These are phyloP conservation scores for Chimonanthus salicifolius DNA, from an alignment of 164 flowering plant species.

Conservation along the genomic window DNA sequence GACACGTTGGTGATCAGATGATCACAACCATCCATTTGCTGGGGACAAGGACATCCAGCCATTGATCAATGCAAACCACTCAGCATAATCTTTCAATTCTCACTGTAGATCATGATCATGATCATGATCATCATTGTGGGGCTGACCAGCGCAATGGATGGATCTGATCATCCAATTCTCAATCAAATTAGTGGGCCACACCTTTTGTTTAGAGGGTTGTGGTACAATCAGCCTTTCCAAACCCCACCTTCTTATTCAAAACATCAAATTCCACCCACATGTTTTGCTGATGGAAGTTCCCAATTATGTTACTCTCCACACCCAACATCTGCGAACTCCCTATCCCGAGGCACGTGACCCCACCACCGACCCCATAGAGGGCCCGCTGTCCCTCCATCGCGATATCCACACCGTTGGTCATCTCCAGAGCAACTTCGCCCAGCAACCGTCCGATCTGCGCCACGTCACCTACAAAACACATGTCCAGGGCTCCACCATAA, in stretches of 20 bases:
- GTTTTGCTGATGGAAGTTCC: conserved; percentile 74
- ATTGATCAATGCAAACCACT: no score
- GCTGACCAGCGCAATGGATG: no score
- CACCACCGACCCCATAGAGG: conserved; percentile 43
- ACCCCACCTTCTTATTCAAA: conserved; percentile 47
- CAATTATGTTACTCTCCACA: conserved; percentile 57
- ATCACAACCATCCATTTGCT: no score
- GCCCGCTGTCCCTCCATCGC: conserved; percentile 30
- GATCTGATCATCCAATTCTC: no score
- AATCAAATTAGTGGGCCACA: neutral
- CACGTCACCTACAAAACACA: conserved; percentile 46
- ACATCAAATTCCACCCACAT: conserved; percentile 81
- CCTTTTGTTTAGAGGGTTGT: conserved; percentile 8
- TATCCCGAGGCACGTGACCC: conserved; percentile 53
- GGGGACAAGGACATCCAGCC: no score
- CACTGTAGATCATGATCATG: no score
- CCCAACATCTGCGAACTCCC: conserved; percentile 65
- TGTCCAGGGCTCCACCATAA: conserved; percentile 46
- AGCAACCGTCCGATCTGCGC: conserved; percentile 46
- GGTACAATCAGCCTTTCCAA: conserved; percentile 68
- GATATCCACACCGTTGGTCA: conserved; percentile 52
- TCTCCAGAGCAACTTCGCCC: conserved; percentile 51
- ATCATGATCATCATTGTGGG: no score
- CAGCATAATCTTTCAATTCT: no score
- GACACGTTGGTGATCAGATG: no score